Evolutionary conservation across 2,329 filamentous ascomycete species (phyloP).

Genomic region (Phyllosticta citriasiana): DNA sequence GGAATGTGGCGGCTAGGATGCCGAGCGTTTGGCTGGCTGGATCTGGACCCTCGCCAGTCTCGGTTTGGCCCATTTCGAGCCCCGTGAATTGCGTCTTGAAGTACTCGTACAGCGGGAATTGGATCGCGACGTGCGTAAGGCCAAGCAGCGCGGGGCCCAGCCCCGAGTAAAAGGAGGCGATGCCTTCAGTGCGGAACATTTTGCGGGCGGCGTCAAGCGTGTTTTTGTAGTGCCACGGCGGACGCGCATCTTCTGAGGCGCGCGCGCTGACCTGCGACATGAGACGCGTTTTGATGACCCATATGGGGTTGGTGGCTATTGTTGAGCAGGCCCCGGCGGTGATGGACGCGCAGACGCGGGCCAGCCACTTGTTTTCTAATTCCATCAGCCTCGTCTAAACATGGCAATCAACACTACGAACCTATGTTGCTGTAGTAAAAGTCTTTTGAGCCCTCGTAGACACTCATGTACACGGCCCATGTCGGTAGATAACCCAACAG

Average conservation of each 20-base stretch:
- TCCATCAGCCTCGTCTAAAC: conserved; percentile 31
- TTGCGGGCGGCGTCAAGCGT: conserved; percentile 88
- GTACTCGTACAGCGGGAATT: conserved; percentile 93
- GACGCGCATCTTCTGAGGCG: conserved; percentile 45
- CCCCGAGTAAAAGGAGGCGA: conserved; percentile 89
- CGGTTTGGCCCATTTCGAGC: conserved; percentile 68
- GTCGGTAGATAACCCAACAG: conserved; percentile 92
- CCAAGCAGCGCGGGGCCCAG: conserved; percentile 86
- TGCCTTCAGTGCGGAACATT: conserved; percentile 87
- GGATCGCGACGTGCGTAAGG: conserved; percentile 88
- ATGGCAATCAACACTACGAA: conserved; percentile 18
- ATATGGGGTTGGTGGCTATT: conserved; percentile 91
- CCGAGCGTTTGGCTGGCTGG: conserved; percentile 61
- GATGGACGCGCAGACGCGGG: conserved; percentile 83
- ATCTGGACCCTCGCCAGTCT: conserved; percentile 28
- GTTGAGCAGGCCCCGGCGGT: conserved; percentile 88
- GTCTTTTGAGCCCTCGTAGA: conserved; percentile 83
- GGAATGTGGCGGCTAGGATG: conserved; percentile 76
- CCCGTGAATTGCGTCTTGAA: conserved; percentile 88
- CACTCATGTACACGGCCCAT: conserved; percentile 96
- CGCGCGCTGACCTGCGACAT: conserved; percentile 77
- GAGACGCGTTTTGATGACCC: conserved; percentile 96
- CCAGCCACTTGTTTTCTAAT: conserved; percentile 62
- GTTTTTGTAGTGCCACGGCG: conserved; percentile 84
- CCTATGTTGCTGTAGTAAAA: conserved; percentile 57